These are phyloP conservation scores for Auriscalpium microsporum DNA, from an alignment of 768 basidiomycete species.

Conservation along the genomic window DNA sequence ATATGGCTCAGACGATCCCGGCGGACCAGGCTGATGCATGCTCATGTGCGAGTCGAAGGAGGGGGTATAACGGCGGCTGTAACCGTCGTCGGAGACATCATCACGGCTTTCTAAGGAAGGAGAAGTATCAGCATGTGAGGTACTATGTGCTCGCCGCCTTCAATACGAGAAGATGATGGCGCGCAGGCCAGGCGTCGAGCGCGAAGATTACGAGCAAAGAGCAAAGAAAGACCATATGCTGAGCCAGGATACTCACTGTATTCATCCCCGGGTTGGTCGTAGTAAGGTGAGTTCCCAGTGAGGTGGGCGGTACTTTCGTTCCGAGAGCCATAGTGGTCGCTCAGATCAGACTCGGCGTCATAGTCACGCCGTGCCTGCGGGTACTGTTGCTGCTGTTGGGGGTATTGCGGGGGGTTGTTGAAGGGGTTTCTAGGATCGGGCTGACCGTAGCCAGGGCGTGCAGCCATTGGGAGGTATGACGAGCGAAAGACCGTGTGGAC, in stretches of 20 bases:
- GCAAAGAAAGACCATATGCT: background rate
- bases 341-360: conserved; percentile 15
- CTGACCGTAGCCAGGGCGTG: conserved; percentile 25
- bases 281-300: conserved; percentile 1
- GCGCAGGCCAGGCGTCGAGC: no score
- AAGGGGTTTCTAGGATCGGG: conserved; percentile 27
- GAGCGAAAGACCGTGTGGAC: conserved; percentile 2
- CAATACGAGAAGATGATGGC: no score
- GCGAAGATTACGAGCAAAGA: background rate
- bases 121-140: conserved; percentile 8
- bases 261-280: conserved; percentile 14
- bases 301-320: conserved; percentile 15
- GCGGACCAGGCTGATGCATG: conserved; percentile 11
- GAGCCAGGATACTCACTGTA: conserved; percentile 10
- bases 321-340: conserved; percentile 14
- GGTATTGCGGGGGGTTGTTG: conserved; percentile 17
- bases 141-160: background rate
- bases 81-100: conserved; percentile 24
- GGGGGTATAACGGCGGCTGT: conserved; percentile 23
- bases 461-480: conserved; percentile 22
- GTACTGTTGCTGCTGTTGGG: conserved; percentile 13
- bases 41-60: conserved; percentile 29
- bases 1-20: conserved; percentile 53
- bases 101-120: conserved; percentile 19
- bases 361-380: conserved; percentile 14